Evolutionary conservation across 305 asterid genomes (phyloP), one percentile per base, ranked within the genome.

Genomic region (Solanum hybrid): DNA sequence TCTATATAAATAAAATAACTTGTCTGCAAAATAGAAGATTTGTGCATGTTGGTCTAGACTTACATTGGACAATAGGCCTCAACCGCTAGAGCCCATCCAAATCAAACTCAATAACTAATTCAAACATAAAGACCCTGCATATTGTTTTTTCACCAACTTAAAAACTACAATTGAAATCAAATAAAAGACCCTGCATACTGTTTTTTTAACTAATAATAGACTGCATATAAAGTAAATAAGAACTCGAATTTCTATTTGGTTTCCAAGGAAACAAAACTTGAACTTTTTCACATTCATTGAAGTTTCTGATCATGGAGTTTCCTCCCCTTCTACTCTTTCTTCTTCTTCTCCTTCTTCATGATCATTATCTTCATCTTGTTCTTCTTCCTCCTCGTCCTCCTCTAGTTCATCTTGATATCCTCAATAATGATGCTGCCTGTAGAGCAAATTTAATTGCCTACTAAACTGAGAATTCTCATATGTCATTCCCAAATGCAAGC

Each of bases 401-500:
- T 36, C 86, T 1, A 20, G 10, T 5, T 2, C 20, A 35, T 77
- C 16, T 12, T 42, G 56, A 42, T 42, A 5, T 22, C 5, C 31
- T 24, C 10, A 9, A 72, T 1, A 5, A 35, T 32, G 20, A 42
- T 42, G 17, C 56, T 32, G 5, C 85, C 85, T 22, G 1, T 10
- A 22, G 20, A 5, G 24, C 3, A n/a, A n/a, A 4, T 24, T 6
- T 17, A 79, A 10, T n/a, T 36, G 60, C 31, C 32, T 76, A 22
- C 10, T 17, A 64, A 7, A n/a, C 32, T 37, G 2, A 26, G 17
- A 81, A 16, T 6, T 24, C 3, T 16, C 66, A 88, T 92, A 91
- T 8, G 26, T 42, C 72, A 89, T 22, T 24, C 87, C 91, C 90
- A 87, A 5, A 85, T 91, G 93, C 88, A 79, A 91, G 16, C 13